These are phyloP conservation scores for Emmonsia crescens DNA, from an alignment of 2,329 filamentous ascomycete species.

Conservation along the genomic window DNA sequence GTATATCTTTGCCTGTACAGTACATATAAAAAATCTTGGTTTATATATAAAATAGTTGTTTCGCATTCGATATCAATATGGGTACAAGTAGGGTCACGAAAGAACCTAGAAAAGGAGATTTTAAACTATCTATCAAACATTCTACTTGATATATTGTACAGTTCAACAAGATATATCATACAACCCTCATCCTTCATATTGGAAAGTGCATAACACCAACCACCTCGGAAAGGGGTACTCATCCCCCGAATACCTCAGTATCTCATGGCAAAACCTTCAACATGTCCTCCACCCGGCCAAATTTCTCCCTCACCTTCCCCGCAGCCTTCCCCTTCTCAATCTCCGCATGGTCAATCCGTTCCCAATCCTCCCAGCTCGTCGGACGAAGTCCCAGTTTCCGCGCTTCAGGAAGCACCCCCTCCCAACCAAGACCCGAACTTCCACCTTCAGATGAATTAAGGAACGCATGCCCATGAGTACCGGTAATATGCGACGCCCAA, in stretches of 20 bases:
- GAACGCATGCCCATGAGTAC: constrained; percentile 28
- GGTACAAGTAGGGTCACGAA: background rate
- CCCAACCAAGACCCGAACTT: constrained; percentile 56
- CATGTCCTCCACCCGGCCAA: constrained; percentile 48
- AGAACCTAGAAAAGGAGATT: background rate
- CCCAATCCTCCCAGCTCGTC: constrained; percentile 79
- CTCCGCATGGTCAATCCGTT: constrained; percentile 71
- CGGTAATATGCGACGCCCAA: constrained; percentile 41
- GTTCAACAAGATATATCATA: background rate
- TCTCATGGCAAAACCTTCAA: constrained; percentile 31
- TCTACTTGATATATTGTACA: background rate
- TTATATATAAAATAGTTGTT: background rate
- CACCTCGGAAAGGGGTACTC: background rate
- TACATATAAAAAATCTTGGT: too few relatives aligned
- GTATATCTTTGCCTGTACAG: background rate
- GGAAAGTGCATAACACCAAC: background rate
- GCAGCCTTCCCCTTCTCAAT: constrained; percentile 50
- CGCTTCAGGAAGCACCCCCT: constrained; percentile 55
- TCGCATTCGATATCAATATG: background rate
- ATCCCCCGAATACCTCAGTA: background rate
- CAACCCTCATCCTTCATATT: background rate
- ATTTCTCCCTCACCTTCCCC: constrained; percentile 71
- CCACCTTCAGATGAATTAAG: constrained; percentile 32
- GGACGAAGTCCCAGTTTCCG: constrained; percentile 46
- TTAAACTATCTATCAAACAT: background rate